These are phyloP conservation scores for Chlorella variabilis DNA, from an alignment of 163 green algal genomes.

Conservation along the genomic window DNA sequence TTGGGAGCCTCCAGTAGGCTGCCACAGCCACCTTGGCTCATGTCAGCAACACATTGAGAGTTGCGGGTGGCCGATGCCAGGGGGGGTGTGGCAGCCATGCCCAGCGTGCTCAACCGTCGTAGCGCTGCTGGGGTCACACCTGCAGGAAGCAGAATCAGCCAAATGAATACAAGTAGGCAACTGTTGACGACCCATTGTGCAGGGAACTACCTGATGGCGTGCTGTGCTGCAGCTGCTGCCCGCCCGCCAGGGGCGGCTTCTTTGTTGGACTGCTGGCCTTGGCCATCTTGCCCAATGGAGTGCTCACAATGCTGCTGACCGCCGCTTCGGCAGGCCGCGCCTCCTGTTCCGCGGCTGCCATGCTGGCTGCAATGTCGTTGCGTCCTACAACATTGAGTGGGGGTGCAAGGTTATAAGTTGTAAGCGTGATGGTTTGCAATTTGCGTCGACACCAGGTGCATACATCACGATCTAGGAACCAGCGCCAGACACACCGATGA, in stretches of 20 bases:
- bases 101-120: conserved; percentile 1
- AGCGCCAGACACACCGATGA: conserved; percentile 62
- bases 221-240: background rate
- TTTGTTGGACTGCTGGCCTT: conserved; percentile 18
- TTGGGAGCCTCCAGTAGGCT: conserved; percentile 30
- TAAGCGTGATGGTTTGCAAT: no score
- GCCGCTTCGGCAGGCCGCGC: conserved; percentile 21
- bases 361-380: conserved; percentile 68
- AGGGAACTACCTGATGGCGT: background rate
- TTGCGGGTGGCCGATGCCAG: conserved; percentile 14
- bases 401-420: no score
- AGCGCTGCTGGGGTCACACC: background rate
- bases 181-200: no score
- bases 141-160: background rate
- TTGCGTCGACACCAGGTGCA: no score
- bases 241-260: background rate
- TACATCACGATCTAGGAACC: no score
- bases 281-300: conserved; percentile 39
- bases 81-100: conserved; percentile 1
- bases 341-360: conserved; percentile 40
- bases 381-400: background rate
- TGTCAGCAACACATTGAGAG: background rate
- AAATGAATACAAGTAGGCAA: no score
- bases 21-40: background rate
- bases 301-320: conserved; percentile 32